Percentiles rank a stretch among this genome's conserved stretches.
phyloP scores from a whole-genome alignment of 768 basidiomycete species.

The Suillus placidus region DNA sequence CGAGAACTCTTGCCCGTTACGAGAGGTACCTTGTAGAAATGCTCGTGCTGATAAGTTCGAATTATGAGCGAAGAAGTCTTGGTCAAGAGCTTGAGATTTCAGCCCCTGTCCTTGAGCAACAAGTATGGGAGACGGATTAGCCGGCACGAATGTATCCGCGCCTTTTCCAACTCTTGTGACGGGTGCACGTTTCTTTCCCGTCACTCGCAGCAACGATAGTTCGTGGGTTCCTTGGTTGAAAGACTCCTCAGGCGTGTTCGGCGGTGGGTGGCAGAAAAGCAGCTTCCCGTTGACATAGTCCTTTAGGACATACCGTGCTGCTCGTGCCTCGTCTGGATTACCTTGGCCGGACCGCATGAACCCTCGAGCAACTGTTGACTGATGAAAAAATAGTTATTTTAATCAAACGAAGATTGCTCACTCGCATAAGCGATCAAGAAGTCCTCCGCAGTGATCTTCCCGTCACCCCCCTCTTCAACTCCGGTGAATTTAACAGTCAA shows the following conservation, averaged over 20 bases:
- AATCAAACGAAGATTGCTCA: constrained; percentile 45
- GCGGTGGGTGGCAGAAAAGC: constrained; percentile 90
- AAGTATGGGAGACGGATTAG: constrained; percentile 33
- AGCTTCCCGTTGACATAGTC: constrained; percentile 97
- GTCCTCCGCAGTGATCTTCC: constrained; percentile 72
- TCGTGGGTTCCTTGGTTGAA: constrained; percentile 80
- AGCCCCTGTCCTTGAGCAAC: constrained; percentile 38
- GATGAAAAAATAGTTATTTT: constrained; percentile 21
- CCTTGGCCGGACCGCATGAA: constrained; percentile 94
- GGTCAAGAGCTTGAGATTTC: constrained; percentile 75
- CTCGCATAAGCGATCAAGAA: constrained; percentile 90
- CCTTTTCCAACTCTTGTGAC: constrained; percentile 81
- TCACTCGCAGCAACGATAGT: constrained; percentile 56
- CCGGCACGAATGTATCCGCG: constrained; percentile 78
- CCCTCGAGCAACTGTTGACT: constrained; percentile 80
- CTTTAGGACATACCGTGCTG: constrained; percentile 90
- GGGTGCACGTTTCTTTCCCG: constrained; percentile 88
- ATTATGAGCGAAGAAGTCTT: constrained; percentile 75
- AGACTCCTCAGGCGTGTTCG: constrained; percentile 57
- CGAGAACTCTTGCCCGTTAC: constrained; percentile 61
- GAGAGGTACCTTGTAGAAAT: constrained; percentile 61
- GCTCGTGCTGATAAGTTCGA: constrained; percentile 57
- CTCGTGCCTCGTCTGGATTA: constrained; percentile 94
- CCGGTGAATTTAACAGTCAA: constrained; percentile 66
- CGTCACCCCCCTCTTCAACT: constrained; percentile 85